A percentile compares a stretch with the other conserved stretches of the same genome.
phyloP scores from a whole-genome alignment of 2,329 filamentous ascomycete genomes.

The Harringtonia lauricola region DNA sequence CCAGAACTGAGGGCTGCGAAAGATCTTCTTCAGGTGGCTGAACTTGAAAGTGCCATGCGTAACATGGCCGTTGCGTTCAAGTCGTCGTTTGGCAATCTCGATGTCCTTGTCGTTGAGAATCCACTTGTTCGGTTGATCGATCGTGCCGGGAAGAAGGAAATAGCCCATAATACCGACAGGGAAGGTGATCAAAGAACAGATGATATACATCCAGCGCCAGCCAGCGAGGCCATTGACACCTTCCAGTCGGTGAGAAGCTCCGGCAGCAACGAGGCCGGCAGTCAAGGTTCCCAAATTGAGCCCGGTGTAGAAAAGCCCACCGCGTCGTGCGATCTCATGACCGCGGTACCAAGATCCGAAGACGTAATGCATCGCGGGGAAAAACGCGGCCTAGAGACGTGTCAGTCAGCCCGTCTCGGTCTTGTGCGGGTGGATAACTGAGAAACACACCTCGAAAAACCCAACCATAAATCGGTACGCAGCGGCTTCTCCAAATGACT shows the following conservation, averaged over 20 bases:
- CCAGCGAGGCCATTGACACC: slow-evolving; percentile 33
- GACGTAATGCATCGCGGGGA: slow-evolving; percentile 38
- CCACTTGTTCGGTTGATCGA: slow-evolving; percentile 23
- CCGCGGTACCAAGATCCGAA: slow-evolving; percentile 46
- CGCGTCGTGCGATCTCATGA: slow-evolving; percentile 50
- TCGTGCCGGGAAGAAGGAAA: slow-evolving; percentile 35
- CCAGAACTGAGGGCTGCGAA: slow-evolving; percentile 30
- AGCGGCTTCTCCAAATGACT: slow-evolving; percentile 25
- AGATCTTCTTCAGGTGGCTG: slow-evolving; percentile 20
- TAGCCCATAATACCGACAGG: slow-evolving; percentile 40
- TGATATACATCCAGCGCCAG: slow-evolving; percentile 43
- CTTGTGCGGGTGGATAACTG: background rate
- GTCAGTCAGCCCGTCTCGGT: background rate
- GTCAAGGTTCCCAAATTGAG: slow-evolving; percentile 34
- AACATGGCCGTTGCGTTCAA: slow-evolving; percentile 25
- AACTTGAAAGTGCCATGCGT: slow-evolving; percentile 23
- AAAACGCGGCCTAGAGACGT: slow-evolving; percentile 28
- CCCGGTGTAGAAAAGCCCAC: slow-evolving; percentile 48
- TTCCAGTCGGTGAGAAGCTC: slow-evolving; percentile 25
- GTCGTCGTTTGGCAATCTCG: slow-evolving; percentile 21
- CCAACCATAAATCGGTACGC: slow-evolving; percentile 43
- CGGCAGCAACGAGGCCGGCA: slow-evolving; percentile 29
- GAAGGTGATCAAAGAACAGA: slow-evolving; percentile 21
- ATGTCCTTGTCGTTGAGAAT: slow-evolving; percentile 23
- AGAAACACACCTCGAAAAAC: slow-evolving; percentile 36